A percentile compares a stretch with the other conserved stretches of the same genome.
Conservation (phyloP, 2,329 filamentous ascomycete genomes). For the Fusarium burgessii region DNA sequence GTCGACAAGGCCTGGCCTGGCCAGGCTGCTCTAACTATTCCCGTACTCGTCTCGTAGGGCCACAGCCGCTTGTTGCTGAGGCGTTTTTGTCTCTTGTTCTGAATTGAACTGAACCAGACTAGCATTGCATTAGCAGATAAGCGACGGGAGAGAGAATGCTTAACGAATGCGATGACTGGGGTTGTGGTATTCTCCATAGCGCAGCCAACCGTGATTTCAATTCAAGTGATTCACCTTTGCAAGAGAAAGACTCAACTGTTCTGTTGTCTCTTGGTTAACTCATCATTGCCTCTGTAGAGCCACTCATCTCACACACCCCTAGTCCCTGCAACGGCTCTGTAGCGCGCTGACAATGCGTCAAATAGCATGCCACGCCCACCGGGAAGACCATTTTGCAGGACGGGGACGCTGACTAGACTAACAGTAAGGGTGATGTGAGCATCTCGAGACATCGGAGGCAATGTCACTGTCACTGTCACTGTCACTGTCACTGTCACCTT, state of each 20-base stretch:
- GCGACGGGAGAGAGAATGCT: slow-evolving; percentile 19
- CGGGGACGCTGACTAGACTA: slow-evolving; percentile 33
- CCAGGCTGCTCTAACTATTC: slow-evolving; percentile 9
- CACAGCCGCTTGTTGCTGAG: slow-evolving; percentile 26
- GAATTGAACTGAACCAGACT: slow-evolving; percentile 6
- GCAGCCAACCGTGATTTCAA: slow-evolving; percentile 6
- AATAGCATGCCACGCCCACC: slow-evolving; percentile 19
- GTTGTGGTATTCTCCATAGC: slow-evolving; percentile 19
- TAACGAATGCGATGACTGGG: slow-evolving; percentile 17
- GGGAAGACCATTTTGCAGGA: slow-evolving; percentile 24
- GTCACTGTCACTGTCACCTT: not conserved
- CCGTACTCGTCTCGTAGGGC: slow-evolving; percentile 16
- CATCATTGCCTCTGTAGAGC: slow-evolving; percentile 13
- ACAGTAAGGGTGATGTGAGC: slow-evolving; percentile 38
- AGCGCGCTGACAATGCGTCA: slow-evolving; percentile 40
- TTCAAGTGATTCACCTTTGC: slow-evolving; percentile 4
- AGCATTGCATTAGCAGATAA: slow-evolving; percentile 37
- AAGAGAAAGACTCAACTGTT: slow-evolving; percentile 13
- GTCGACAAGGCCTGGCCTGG: slow-evolving; percentile 13
- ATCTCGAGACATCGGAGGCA: slow-evolving; percentile 9
- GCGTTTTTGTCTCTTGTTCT: slow-evolving; percentile 16
- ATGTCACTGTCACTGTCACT: not conserved
- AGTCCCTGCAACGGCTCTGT: slow-evolving; percentile 25
- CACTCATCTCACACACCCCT: slow-evolving; percentile 5
- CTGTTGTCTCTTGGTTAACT: slow-evolving; percentile 2